Evolutionary conservation across 2,329 filamentous ascomycete genomes (phyloP).

Genomic region (Byssothecium circinans): DNA sequence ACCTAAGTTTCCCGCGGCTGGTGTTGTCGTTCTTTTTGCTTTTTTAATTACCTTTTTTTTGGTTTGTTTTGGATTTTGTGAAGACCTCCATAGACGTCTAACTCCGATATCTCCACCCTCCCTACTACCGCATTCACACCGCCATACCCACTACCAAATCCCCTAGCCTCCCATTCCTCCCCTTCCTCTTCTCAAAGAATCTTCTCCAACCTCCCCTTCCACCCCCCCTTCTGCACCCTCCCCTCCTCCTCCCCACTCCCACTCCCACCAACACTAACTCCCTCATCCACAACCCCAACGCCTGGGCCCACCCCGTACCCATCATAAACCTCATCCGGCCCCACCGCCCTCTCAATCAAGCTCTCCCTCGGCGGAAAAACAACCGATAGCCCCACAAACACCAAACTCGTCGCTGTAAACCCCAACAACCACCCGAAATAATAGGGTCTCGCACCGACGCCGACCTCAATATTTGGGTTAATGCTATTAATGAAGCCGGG

Average conservation of each 20-base stretch:
- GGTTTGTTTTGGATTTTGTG: too few species aligned
- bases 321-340: conserved; percentile 45
- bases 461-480: conserved; percentile 45
- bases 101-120: too few species aligned
- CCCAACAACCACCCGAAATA: conserved; percentile 68
- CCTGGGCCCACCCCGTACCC: too few species aligned
- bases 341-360: conserved; percentile 47
- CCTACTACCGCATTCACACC: too few species aligned
- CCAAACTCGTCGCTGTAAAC: conserved; percentile 57
- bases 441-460: conserved; percentile 58
- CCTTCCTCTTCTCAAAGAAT: conserved; percentile 12
- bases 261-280: conserved; percentile 25
- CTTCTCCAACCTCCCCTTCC: conserved; percentile 36
- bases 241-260: conserved; percentile 21
- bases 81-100: too few species aligned
- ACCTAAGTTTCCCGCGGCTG: too few species aligned
- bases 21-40: too few species aligned
- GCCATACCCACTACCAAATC: too few species aligned
- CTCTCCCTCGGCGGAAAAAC: conserved; percentile 55
- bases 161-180: too few species aligned
- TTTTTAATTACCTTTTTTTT: too few species aligned
- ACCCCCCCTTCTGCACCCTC: conserved; percentile 27
- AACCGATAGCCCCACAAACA: conserved; percentile 57
- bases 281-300: conserved; percentile 34
- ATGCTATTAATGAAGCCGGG: conserved; percentile 56